phyloP scores from a whole-genome alignment of 2,329 filamentous ascomycete genomes.

The Pseudopithomyces chartarum region DNA sequence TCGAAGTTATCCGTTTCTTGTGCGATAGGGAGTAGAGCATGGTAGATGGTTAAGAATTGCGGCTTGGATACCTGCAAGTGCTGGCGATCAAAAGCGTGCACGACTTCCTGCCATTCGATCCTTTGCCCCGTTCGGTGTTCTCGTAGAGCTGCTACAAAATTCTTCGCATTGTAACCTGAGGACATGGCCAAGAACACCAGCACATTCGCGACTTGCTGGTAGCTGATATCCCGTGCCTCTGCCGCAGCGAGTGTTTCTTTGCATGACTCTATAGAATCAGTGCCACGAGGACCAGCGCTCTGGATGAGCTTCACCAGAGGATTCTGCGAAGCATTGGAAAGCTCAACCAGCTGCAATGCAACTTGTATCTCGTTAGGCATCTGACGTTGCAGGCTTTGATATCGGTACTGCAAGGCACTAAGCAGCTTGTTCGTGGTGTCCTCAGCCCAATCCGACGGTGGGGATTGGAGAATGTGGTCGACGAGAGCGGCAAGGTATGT shows the following conservation, averaged over 20 bases:
- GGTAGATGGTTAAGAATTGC: conserved; percentile 83
- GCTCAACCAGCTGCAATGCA: conserved; percentile 69
- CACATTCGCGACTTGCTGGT: conserved; percentile 81
- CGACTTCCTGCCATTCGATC: conserved; percentile 71
- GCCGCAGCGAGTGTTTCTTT: conserved; percentile 63
- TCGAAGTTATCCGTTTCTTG: conserved; percentile 69
- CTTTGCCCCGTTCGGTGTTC: conserved; percentile 60
- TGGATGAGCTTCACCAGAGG: conserved; percentile 71
- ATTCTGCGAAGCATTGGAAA: conserved; percentile 65
- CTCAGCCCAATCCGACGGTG: conserved; percentile 83
- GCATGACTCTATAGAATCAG: conserved; percentile 73
- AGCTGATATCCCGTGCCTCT: conserved; percentile 69
- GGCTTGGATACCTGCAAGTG: conserved; percentile 74
- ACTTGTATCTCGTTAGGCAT: conserved; percentile 73
- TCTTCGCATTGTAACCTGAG: conserved; percentile 70
- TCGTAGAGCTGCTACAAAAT: conserved; percentile 63
- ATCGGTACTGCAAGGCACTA: conserved; percentile 66
- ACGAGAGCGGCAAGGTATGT: conserved; percentile 78
- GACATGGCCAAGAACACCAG: conserved; percentile 72
- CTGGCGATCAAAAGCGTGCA: conserved; percentile 80
- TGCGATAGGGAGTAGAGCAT: conserved; percentile 76
- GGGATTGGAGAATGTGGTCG: conserved; percentile 85
- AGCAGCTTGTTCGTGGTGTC: conserved; percentile 71
- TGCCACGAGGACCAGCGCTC: conserved; percentile 74
- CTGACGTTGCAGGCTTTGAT: conserved; percentile 65